Evolutionary conservation across 176 grass and related monocot species (phyloP), one percentile per base, ranked within the genome.

Genomic region (Alloteropsis semialata): DNA sequence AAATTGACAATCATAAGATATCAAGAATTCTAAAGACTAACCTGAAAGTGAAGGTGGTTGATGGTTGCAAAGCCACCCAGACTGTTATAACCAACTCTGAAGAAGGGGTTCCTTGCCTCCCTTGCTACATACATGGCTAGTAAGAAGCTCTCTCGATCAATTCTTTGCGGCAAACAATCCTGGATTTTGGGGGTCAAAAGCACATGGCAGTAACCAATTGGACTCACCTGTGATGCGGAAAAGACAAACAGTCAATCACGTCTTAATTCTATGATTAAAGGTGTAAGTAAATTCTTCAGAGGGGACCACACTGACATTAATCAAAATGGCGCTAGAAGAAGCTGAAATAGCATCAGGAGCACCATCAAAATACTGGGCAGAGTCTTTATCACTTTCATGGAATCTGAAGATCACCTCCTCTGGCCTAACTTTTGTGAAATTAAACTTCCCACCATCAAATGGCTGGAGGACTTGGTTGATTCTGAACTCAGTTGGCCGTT

Each of bases 11-110:
- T 15, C 66, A 66, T 27, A 76, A 15, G 25, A 18, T 33, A 86
- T 7, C 11, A 25, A 61, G 22, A 71, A 69, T 14, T 54, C 9
- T 62, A 18, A 44, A 38, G 32, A 29, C 53, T 75, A 91, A 93
- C 92, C 80, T 95, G 92, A 33, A 98, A 95, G 45, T 98, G 96
- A 49, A 94, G 87, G 55, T 91, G 89, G 63, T 94, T 94, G 56
- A 94, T 89, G 39, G 92, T 94, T 63, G 87, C 89, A 73, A 94
- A 94, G 56, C 28, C 92, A 70, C 89, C 92, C 56, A 94, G 43
- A 51, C 87, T 94, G 61, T 94, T 94, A 79, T 91, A 94, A 43
- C 87, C 92, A 83, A 94, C 82, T 87, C 89, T 87, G 36, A 94
- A 89, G 62, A 79, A 87, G 13, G 84, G 73, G 66, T 78, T 39